Base-by-base conservation (phyloP, 1,284 basidiomycete genomes). In the Ustilago tritici region DNA sequence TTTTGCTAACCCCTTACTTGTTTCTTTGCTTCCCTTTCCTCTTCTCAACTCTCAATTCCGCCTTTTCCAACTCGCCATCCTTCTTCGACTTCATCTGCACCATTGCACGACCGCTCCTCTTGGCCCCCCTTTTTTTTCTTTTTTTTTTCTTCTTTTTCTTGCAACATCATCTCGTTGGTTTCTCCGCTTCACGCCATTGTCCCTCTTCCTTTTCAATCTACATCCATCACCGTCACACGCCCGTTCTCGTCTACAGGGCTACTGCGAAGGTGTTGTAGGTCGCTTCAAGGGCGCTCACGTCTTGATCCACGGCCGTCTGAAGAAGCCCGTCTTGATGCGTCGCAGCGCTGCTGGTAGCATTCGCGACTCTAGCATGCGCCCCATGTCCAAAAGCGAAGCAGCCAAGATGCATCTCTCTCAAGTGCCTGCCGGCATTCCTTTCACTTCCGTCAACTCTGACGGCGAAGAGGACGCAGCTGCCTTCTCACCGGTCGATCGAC, bases 201-300 rank as follows among this genome's bases (percentile, higher is more conserved):
- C 28, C 15, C 12, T 32, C 28, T 50, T 49, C 49, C 3, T 28
- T 31, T 50, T 50, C 49, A 28, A 28, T 28, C 46, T 23, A 23
- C 31, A 3, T 17, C 7, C 41, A 46, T 46, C 41, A 46, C n/a
- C 11, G 8, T 17, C 41, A 15, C 17, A 17, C 41, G 41, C 28
- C 14, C 15, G 9, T 5, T 14, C 4, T 28, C n/a, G 11, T 17
- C 4, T 10, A 38, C 49, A 61, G 54, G 93, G 93, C 0, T 92
- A 92, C 80, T 97, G 95, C 84, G 95, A 97, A 87, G 94, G 93
- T 58, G 93, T 96, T 54, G 92, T 96, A 2, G 95, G 95, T 15
- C 90, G 91, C 49, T 95, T 96, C 85, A 88, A 89, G 38, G 91
- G 90, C 3, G 82, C 87, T 14, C 88, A 92, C 74, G 93, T 96